Percentiles rank a stretch among this genome's conserved stretches.
phyloP scores from a whole-genome alignment of 331 rosid species.

The Acacia pycnantha region DNA sequence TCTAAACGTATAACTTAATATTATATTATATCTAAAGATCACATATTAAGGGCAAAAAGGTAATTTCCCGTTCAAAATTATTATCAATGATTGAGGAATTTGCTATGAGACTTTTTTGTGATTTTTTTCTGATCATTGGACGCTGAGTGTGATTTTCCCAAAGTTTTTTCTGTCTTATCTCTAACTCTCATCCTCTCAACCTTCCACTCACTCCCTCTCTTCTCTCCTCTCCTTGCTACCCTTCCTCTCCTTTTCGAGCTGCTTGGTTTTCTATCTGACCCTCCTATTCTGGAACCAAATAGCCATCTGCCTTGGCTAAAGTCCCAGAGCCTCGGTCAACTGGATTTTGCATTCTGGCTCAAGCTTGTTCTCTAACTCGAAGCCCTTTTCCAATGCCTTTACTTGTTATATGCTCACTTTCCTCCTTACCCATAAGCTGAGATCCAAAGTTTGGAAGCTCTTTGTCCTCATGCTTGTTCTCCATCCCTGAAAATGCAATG shows the following conservation, averaged over 20 bases:
- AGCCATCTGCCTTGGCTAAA: conserved; percentile 79
- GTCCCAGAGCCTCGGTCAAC: conserved; percentile 65
- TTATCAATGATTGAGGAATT: too few relatives aligned
- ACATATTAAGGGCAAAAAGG: too few relatives aligned
- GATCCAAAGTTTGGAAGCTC: conserved; percentile 82
- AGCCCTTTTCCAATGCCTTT: conserved; percentile 83
- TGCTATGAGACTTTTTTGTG: too few relatives aligned
- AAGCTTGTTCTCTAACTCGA: conserved; percentile 82
- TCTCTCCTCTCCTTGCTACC: too few relatives aligned
- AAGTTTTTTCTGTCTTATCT: too few relatives aligned
- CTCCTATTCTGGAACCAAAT: conserved; percentile 94
- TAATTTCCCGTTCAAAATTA: too few relatives aligned
- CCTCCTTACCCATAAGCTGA: conserved; percentile 66
- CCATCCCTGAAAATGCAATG: conserved; percentile 74
- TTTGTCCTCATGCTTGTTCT: conserved; percentile 59
- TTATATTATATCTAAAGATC: too few relatives aligned
- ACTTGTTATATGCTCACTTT: conserved; percentile 80
- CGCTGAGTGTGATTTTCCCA: too few relatives aligned
- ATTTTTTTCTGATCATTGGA: too few relatives aligned
- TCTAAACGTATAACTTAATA: too few relatives aligned
- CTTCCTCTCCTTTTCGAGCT: conserved; percentile 56
- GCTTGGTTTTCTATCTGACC: conserved; percentile 88
- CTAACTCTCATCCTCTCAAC: too few relatives aligned
- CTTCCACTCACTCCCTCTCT: too few relatives aligned
- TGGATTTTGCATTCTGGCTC: conserved; percentile 85